Evolutionary conservation across 495 filamentous ascomycete species (phyloP), one percentile per base, ranked within the genome.

Genomic region (Lasiosphaeria hispida): DNA sequence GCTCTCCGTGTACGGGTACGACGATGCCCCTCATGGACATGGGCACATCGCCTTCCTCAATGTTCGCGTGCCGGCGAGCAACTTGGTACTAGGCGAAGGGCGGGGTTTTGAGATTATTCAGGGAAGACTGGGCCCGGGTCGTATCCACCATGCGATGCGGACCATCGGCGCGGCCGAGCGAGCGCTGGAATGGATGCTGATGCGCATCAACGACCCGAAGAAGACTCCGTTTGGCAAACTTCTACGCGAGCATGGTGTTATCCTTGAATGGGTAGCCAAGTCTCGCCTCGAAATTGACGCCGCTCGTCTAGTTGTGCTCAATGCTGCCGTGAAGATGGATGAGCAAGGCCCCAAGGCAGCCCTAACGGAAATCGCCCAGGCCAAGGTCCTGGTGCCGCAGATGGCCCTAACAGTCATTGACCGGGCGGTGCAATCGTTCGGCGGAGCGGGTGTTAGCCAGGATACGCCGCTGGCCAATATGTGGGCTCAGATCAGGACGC

Each of bases 81-180:
- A 89, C 70, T 83, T 96, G 62, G 87, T 96, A 8, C 85, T 96
- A 34, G 92, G 92, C 49, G 88, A 91, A 69, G 91, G 92, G 56
- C 85, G 91, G 45, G 92, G 92, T n/a, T 96, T 96, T 73, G 92
- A 96, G 71, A 96, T 96, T 68, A 96, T 96, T 71, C 92, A 96
- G 70, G 92, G 92, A 36, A 87, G 92, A 43, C 83, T 96, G 33
- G 92, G 92, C 4, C 92, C 92, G 15, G 92, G 92, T 10, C 87
- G 92, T 39, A 96, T 96, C 69, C 92, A 96, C 75, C 92, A 96
- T 75, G 89, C 88, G 52, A 96, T 96, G 91, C 88, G 92, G 58
- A 84, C 86, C 18, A 91, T 96, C 72, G 92, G 92, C 42, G 86
- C 88, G 30, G 87, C 92, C 37, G 91, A 96, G 74, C 76, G 82